Evolutionary conservation across 257 asterid species (phyloP).

Genomic region (Primulina eburnea): DNA sequence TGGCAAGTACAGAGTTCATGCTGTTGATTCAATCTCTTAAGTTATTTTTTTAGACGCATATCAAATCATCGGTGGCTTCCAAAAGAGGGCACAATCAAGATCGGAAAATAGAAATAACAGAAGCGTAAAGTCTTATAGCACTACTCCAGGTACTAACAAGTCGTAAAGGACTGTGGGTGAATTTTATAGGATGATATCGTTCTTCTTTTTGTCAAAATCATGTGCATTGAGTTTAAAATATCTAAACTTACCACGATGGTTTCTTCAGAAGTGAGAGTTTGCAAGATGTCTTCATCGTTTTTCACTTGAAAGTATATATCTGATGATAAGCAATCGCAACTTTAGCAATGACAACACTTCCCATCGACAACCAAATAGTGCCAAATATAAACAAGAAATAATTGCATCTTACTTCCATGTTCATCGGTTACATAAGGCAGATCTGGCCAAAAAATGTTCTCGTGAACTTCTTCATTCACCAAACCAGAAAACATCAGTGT

Average conservation of each 20-base stretch:
- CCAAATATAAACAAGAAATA: slow-evolving; percentile 2
- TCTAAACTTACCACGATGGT: slow-evolving; percentile 65
- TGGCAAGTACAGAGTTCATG: slow-evolving; percentile 13
- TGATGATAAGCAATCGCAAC: slow-evolving; percentile 37
- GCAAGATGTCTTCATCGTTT: slow-evolving; percentile 87
- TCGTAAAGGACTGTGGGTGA: not conserved
- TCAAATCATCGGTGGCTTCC: not conserved
- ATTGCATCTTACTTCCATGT: slow-evolving; percentile 74
- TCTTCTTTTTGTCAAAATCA: slow-evolving; percentile 3
- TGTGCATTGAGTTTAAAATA: slow-evolving; percentile 1
- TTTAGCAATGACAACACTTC: slow-evolving; percentile 24
- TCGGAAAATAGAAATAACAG: not conserved
- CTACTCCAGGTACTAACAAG: not conserved
- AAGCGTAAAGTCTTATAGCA: slow-evolving; percentile 12
- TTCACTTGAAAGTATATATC: slow-evolving; percentile 96
- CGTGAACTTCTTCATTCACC: slow-evolving; percentile 68
- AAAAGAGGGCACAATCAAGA: slow-evolving; percentile 10
- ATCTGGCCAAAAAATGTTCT: slow-evolving; percentile 97
- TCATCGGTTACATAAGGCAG: slow-evolving; percentile 91
- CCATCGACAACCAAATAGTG: slow-evolving; percentile 6
- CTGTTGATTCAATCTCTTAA: slow-evolving; percentile 5
- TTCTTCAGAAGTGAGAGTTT: slow-evolving; percentile 70
- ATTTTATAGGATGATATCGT: slow-evolving; percentile 8
- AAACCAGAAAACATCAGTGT: slow-evolving; percentile 84
- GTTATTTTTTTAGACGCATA: not conserved